Conservation (phyloP, 208 protist genomes). For the Crithidia acanthocephali region DNA sequence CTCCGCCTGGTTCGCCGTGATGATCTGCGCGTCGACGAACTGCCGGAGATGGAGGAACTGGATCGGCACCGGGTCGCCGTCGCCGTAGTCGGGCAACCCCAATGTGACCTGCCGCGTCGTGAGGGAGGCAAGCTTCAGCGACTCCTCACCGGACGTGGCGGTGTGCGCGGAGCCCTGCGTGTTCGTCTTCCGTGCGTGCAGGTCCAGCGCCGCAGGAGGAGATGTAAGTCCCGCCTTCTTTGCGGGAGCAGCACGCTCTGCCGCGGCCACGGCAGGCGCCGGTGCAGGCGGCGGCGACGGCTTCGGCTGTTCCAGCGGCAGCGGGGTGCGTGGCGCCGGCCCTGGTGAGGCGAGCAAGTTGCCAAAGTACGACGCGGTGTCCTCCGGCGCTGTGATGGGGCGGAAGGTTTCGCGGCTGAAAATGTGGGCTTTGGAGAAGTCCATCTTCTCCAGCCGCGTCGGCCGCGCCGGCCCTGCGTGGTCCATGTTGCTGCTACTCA, state of each 20-base stretch:
- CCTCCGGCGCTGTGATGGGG: conserved; percentile 71
- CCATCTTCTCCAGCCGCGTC: conserved; percentile 39
- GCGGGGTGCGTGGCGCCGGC: conserved; percentile 15
- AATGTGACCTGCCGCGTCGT: conserved; percentile 61
- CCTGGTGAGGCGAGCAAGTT: conserved; percentile 14
- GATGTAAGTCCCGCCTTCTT: conserved; percentile 1
- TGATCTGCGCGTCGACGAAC: conserved; percentile 83
- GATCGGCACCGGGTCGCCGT: conserved; percentile 65
- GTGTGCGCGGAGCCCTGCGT: conserved; percentile 22
- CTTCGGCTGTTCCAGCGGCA: conserved; percentile 14
- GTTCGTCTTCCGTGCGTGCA: not conserved
- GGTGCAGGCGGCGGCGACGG: not conserved
- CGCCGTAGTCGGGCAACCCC: conserved; percentile 46
- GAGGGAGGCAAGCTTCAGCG: conserved; percentile 72
- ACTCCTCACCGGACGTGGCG: conserved; percentile 42
- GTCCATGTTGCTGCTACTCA: not conserved
- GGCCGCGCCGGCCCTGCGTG: conserved; percentile 8
- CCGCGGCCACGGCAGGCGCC: not conserved
- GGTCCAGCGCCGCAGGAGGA: not conserved
- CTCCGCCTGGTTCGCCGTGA: conserved; percentile 74
- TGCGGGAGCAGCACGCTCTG: not conserved
- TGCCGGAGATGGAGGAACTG: conserved; percentile 73
- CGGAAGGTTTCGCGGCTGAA: conserved; percentile 65
- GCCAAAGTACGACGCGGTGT: conserved; percentile 26
- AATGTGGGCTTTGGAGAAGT: conserved; percentile 64